These are phyloP conservation scores for Suhomyces kunorum DNA, from an alignment of 1,139 yeast genomes.

Conservation along the genomic window DNA sequence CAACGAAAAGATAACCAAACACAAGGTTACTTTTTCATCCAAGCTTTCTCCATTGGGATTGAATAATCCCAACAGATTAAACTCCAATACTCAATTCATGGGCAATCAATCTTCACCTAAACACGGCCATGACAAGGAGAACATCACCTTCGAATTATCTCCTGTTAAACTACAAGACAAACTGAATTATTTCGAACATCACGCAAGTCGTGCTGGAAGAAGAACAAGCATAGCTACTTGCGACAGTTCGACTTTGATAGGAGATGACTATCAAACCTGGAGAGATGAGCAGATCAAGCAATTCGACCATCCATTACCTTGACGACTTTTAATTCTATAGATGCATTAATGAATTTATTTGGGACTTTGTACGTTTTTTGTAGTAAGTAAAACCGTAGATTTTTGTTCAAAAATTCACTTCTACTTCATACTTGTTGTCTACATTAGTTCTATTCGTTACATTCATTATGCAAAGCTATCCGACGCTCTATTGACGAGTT, in stretches of 20 bases:
- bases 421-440: too few species aligned
- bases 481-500: neutral
- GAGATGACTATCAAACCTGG: constrained; percentile 48
- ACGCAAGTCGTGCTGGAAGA: constrained; percentile 14
- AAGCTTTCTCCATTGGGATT: constrained; percentile 20
- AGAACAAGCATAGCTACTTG: constrained; percentile 27
- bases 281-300: constrained; percentile 41
- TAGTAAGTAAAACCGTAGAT: too few species aligned
- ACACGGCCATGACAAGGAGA: constrained; percentile 12
- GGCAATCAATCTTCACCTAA: constrained; percentile 11
- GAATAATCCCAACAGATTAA: constrained; percentile 5
- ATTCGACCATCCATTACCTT: constrained; percentile 22
- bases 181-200: constrained; percentile 6
- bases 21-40: neutral
- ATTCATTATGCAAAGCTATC: constrained; percentile 4
- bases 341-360: constrained; percentile 3
- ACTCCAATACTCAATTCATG: neutral
- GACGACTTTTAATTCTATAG: constrained; percentile 1
- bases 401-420: too few species aligned
- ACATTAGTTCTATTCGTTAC: constrained; percentile 1
- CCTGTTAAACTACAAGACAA: constrained; percentile 22
- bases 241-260: constrained; percentile 43
- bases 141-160: constrained; percentile 20
- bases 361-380: neutral
- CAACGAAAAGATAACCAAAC: neutral